Evolutionary conservation across 352 stramenopile genomes (phyloP).

Genomic region (Albugo laibachii): DNA sequence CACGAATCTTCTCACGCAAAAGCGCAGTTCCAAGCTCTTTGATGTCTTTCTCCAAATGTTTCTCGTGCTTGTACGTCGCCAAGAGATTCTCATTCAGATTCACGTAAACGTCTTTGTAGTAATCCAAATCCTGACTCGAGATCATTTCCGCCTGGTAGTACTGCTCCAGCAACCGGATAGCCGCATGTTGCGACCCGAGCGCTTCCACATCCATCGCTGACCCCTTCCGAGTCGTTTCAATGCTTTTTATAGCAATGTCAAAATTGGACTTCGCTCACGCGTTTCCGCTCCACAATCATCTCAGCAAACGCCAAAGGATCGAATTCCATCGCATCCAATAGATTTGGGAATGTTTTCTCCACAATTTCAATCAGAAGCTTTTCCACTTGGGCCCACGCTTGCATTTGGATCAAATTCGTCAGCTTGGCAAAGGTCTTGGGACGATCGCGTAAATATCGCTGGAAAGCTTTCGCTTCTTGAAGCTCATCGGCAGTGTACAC

Average conservation of each 20-base stretch:
- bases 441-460: slow-evolving; percentile 11
- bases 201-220: no score
- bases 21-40: slow-evolving; percentile 74
- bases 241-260: no score
- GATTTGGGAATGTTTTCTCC: slow-evolving; percentile 31
- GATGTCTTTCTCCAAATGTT: slow-evolving; percentile 50
- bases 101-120: slow-evolving; percentile 65
- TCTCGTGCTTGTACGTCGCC: slow-evolving; percentile 67
- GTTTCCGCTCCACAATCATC: slow-evolving; percentile 22
- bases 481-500: slow-evolving; percentile 67
- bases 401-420: slow-evolving; percentile 9
- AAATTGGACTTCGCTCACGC: not conserved
- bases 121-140: slow-evolving; percentile 52
- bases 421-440: not conserved
- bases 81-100: slow-evolving; percentile 48
- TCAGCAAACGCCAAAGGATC: slow-evolving; percentile 50
- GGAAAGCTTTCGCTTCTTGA: slow-evolving; percentile 24
- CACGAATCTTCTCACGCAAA: slow-evolving; percentile 65
- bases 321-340: slow-evolving; percentile 67
- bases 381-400: slow-evolving; percentile 16
- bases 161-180: slow-evolving; percentile 59
- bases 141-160: slow-evolving; percentile 75
- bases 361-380: slow-evolving; percentile 45
- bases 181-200: slow-evolving; percentile 5
- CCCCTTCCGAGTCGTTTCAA: no score